Evolutionary conservation across 257 asterid species (phyloP).

Genomic region (Solanum chilense): DNA sequence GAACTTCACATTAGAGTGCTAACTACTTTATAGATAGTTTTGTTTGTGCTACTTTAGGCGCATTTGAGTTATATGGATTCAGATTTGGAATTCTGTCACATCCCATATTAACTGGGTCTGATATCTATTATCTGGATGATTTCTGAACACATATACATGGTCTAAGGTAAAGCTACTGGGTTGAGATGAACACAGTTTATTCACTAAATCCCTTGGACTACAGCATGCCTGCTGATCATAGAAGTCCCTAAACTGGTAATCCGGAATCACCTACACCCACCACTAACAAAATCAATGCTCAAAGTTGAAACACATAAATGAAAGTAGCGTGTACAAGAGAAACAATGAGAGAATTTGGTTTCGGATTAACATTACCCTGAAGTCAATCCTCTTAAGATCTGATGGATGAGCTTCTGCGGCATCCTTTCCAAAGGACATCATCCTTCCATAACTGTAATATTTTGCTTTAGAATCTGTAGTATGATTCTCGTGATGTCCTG

Average conservation of each 20-base stretch:
- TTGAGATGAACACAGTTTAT: background rate
- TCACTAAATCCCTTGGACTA: background rate
- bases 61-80: background rate
- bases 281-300: background rate
- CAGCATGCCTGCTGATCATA: background rate
- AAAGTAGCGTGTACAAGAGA: background rate
- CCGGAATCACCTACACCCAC: background rate
- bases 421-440: constrained; percentile 72
- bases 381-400: constrained; percentile 58
- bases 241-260: background rate
- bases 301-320: background rate
- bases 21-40: background rate
- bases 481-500: constrained; percentile 17
- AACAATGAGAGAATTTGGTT: background rate
- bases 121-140: background rate
- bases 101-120: background rate
- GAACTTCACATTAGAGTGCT: background rate
- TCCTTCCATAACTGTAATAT: constrained; percentile 49
- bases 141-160: background rate
- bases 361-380: constrained; percentile 40
- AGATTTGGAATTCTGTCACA: background rate
- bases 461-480: constrained; percentile 16
- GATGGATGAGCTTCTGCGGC: constrained; percentile 46
- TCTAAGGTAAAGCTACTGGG: background rate
- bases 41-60: background rate